Evolutionary conservation across 2,329 filamentous ascomycete genomes (phyloP).

Genomic region (Raffaelea deltoideospora): DNA sequence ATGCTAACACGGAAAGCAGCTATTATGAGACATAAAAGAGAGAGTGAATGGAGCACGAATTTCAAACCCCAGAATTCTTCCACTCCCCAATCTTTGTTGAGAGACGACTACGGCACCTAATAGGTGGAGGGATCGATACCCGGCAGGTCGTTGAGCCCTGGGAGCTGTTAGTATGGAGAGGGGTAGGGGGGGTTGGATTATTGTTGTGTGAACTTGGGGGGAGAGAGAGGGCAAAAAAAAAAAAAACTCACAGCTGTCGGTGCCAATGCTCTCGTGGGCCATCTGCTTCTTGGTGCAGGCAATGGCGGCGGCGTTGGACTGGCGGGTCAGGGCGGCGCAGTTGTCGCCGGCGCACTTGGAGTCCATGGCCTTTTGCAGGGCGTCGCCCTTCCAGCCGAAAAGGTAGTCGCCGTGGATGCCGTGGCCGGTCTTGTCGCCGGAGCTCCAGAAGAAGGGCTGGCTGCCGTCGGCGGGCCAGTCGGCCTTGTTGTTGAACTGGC

Average conservation of each 20-base stretch:
- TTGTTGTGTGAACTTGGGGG: background rate
- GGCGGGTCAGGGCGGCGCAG: slow-evolving; percentile 10
- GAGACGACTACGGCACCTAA: too few relatives aligned
- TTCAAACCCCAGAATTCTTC: too few relatives aligned
- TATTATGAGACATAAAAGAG: too few relatives aligned
- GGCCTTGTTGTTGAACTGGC: slow-evolving; percentile 17
- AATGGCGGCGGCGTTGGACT: slow-evolving; percentile 10
- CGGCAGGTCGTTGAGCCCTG: slow-evolving; percentile 5
- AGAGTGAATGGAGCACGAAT: too few relatives aligned
- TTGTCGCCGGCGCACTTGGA: slow-evolving; percentile 11
- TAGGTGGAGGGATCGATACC: slow-evolving; percentile 4
- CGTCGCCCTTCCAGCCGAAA: slow-evolving; percentile 12
- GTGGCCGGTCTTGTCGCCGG: slow-evolving; percentile 11
- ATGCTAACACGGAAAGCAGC: too few relatives aligned
- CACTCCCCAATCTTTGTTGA: too few relatives aligned
- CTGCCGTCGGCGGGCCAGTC: slow-evolving; percentile 20
- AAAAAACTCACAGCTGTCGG: slow-evolving; percentile 7
- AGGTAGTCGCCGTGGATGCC: slow-evolving; percentile 13
- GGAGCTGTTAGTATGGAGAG: background rate
- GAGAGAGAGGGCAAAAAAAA: too few relatives aligned
- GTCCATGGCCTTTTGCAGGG: slow-evolving; percentile 11
- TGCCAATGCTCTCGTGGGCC: slow-evolving; percentile 10
- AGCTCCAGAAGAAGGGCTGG: slow-evolving; percentile 15
- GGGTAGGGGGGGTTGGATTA: background rate
- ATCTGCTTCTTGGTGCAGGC: slow-evolving; percentile 11